Evolutionary conservation across 371 early-diverging fungal species (phyloP).

Genomic region (Sporodiniella umbellata): DNA sequence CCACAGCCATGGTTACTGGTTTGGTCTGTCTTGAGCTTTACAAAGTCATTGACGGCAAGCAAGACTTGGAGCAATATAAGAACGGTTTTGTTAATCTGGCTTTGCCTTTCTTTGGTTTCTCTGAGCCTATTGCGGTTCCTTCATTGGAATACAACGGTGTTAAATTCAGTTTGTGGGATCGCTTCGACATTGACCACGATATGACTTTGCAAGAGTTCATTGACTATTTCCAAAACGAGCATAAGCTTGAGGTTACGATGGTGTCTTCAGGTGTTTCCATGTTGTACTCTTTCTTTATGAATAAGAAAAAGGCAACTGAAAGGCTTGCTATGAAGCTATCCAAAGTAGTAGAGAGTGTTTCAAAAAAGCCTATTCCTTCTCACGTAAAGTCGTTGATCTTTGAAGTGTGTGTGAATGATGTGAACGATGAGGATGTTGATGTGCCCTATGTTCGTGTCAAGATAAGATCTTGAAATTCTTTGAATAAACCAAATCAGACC

Average conservation of each 20-base stretch:
- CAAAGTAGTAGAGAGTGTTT: slow-evolving; percentile 75
- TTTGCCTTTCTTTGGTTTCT: slow-evolving; percentile 98
- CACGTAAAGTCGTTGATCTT: slow-evolving; percentile 84
- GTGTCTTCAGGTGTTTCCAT: slow-evolving; percentile 91
- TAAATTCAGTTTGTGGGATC: slow-evolving; percentile 96
- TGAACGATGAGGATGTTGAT: slow-evolving; percentile 90
- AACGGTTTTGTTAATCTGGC: slow-evolving; percentile 99
- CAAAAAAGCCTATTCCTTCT: slow-evolving; percentile 84
- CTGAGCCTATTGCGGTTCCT: slow-evolving; percentile 95
- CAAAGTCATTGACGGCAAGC: slow-evolving; percentile 82
- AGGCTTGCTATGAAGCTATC: slow-evolving; percentile 74
- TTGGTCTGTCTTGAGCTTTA: slow-evolving; percentile 97
- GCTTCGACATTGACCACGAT: slow-evolving; percentile 88
- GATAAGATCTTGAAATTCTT: slow-evolving; percentile 28
- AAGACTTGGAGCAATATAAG: slow-evolving; percentile 94
- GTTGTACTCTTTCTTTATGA: slow-evolving; percentile 91
- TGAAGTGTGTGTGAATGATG: slow-evolving; percentile 87
- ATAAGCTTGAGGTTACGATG: slow-evolving; percentile 94
- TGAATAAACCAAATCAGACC: slow-evolving; percentile 1
- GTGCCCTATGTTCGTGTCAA: slow-evolving; percentile 47
- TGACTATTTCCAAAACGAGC: slow-evolving; percentile 78
- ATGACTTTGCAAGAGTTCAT: slow-evolving; percentile 89
- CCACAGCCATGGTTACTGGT: slow-evolving; percentile 99
- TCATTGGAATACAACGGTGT: slow-evolving; percentile 81
- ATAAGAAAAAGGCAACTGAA: slow-evolving; percentile 82